phyloP scores from a whole-genome alignment of 1,139 yeast species.

The Saccharomyces hybrid region DNA sequence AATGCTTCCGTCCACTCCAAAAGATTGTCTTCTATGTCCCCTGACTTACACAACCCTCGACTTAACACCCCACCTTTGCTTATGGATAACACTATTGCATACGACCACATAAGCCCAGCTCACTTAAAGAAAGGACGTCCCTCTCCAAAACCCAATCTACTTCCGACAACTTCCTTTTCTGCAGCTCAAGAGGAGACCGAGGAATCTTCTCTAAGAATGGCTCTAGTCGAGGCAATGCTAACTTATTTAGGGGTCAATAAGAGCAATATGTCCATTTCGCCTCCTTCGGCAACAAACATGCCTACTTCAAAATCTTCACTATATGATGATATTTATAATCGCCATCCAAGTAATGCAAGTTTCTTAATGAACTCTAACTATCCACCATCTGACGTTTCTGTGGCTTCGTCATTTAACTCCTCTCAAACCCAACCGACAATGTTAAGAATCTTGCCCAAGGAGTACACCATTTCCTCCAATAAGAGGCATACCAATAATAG shows the following conservation, averaged over 20 bases:
- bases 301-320: background rate
- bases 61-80: background rate
- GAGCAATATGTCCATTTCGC: conserved; percentile 28
- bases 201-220: conserved; percentile 58
- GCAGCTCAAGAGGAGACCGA: conserved; percentile 61
- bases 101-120: background rate
- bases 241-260: conserved; percentile 60
- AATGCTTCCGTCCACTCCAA: background rate
- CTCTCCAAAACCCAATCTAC: background rate
- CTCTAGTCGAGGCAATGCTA: conserved; percentile 71
- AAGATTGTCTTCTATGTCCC: background rate
- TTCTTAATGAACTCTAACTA: background rate
- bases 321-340: background rate
- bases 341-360: background rate
- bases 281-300: background rate
- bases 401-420: conserved; percentile 16
- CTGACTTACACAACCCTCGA: background rate
- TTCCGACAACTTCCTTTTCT: conserved; percentile 38
- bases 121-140: conserved; percentile 1
- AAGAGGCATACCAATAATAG: conserved; percentile 6
- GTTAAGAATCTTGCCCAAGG: conserved; percentile 25
- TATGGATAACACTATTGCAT: background rate
- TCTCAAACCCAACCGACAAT: conserved; percentile 16
- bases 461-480: conserved; percentile 17
- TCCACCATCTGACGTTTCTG: conserved; percentile 7